These are phyloP conservation scores for Cystobasidium slooffiae DNA, from an alignment of 1,284 basidiomycete genomes.

Conservation along the genomic window DNA sequence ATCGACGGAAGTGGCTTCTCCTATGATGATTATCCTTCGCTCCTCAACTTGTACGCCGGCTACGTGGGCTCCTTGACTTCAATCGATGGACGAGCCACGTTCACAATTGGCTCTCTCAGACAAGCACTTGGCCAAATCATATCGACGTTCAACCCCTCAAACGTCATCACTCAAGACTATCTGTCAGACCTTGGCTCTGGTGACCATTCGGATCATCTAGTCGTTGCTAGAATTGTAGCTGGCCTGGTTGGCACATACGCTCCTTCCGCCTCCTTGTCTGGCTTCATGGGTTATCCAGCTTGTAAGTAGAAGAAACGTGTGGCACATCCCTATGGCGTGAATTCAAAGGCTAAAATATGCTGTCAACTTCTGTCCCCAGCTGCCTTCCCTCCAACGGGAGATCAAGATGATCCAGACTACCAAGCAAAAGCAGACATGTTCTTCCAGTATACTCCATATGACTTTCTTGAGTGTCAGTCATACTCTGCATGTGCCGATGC, in stretches of 20 bases:
- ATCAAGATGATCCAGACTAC: slow-evolving; percentile 21
- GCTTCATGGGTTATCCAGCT: slow-evolving; percentile 48
- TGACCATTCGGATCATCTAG: slow-evolving; percentile 51
- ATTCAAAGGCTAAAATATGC: not conserved
- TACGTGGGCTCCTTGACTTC: slow-evolving; percentile 47
- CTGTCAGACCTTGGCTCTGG: slow-evolving; percentile 47
- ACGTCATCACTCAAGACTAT: slow-evolving; percentile 49
- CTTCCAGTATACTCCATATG: slow-evolving; percentile 51
- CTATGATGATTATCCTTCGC: slow-evolving; percentile 44
- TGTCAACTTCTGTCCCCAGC: not conserved
- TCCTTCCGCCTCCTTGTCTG: slow-evolving; percentile 38
- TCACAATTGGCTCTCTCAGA: slow-evolving; percentile 47
- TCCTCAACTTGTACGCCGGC: slow-evolving; percentile 50
- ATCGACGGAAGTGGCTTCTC: slow-evolving; percentile 45
- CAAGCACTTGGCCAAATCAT: slow-evolving; percentile 47
- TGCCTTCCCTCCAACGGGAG: slow-evolving; percentile 7
- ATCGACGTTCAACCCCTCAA: slow-evolving; percentile 38
- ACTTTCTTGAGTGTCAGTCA: slow-evolving; percentile 46
- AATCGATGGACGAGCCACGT: slow-evolving; percentile 44
- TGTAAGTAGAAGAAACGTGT: not conserved
- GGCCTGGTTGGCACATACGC: slow-evolving; percentile 33
- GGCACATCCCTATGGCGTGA: not conserved
- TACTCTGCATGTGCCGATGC: slow-evolving; percentile 36
- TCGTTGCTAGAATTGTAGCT: slow-evolving; percentile 43
- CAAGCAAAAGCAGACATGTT: slow-evolving; percentile 47